Base-by-base conservation (phyloP, 1,284 basidiomycete species). In the Ganoderma sp. region DNA sequence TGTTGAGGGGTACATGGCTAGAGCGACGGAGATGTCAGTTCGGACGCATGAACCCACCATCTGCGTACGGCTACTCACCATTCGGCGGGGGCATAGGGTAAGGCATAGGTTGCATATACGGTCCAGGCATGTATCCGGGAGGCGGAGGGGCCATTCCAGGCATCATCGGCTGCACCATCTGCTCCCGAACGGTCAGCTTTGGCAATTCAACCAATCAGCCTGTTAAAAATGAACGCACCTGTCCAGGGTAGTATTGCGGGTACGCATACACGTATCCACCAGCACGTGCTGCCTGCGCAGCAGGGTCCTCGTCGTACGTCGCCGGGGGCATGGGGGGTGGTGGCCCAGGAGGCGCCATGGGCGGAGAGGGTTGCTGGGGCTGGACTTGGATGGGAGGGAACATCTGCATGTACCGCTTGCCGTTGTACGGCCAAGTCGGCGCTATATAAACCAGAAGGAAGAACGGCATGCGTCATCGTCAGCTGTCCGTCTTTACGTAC, bases 341-440 rank as follows among this genome's bases (percentile, higher is more conserved):
- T 15, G 89, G 89, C 15, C 84, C 88, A 50, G 88, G 88, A 39
- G 88, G 88, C 22, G 82, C 83, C 81, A 91, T 88, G 71, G 90
- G 90, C 48, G 88, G 82, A n/a, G 88, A 86, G 69, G 85, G 90
- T 66, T 75, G 78, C 68, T 78, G 78, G 1, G 84, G 87, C 70
- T 84, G 88, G 60, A 83, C 85, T 50, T 81, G 85, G 54, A 82
- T 79, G 15, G 85, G 80, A 28, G 90, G 92, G 83, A 94, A 94
- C 84, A 94, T 87, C 73, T 87, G 83, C 74, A 88, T 87, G 79
- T 92, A 95, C 56, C 94, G 90, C 80, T 96, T 95, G 75, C 96
- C 96, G 73, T 81, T 91, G 81, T 94, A 97, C 34, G 93, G 93
- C 96, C 96, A 98, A 72, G 87, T 84, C 1, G 92, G 85, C 28